phyloP scores from a whole-genome alignment of 2,329 filamentous ascomycete genomes.

The Zymoseptoria pseudotritici region DNA sequence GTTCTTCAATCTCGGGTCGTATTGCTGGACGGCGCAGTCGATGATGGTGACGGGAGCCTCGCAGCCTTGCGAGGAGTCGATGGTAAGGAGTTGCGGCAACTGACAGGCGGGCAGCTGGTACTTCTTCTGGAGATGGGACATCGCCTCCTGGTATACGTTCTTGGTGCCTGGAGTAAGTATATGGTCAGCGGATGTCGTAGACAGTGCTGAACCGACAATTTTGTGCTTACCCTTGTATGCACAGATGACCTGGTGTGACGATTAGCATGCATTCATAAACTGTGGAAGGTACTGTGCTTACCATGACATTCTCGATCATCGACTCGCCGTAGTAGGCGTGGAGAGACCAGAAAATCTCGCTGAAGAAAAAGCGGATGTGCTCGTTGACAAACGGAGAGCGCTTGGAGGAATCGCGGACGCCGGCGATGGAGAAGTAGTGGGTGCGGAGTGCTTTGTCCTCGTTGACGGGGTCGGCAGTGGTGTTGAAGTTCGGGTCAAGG shows the following conservation, averaged over 20 bases:
- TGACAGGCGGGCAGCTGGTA: conserved; percentile 2
- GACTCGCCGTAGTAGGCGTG: conserved; percentile 3
- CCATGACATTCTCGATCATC: conserved; percentile 4
- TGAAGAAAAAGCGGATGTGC: conserved; percentile 16
- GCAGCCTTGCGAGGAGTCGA: conserved; percentile 6
- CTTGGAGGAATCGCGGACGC: conserved; percentile 7
- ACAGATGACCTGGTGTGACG: not conserved
- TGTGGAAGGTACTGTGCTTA: not conserved
- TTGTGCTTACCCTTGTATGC: no score
- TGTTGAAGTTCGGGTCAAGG: not conserved
- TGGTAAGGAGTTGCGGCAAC: conserved; percentile 4
- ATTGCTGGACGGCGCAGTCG: conserved; percentile 5
- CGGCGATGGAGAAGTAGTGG: conserved; percentile 12
- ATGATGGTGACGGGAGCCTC: conserved; percentile 6
- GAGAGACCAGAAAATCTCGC: conserved; percentile 3
- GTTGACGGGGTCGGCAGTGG: not conserved
- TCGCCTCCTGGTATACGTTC: not conserved
- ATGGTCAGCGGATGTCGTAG: no score
- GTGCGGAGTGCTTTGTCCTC: conserved; percentile 9
- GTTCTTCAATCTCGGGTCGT: not conserved
- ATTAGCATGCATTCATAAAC: not conserved
- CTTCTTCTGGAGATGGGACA: not conserved
- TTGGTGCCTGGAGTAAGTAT: no score
- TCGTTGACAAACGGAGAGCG: conserved; percentile 10
- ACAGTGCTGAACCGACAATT: no score